Evolutionary conservation across 768 basidiomycete genomes (phyloP).

Genomic region (Galerina marginata): DNA sequence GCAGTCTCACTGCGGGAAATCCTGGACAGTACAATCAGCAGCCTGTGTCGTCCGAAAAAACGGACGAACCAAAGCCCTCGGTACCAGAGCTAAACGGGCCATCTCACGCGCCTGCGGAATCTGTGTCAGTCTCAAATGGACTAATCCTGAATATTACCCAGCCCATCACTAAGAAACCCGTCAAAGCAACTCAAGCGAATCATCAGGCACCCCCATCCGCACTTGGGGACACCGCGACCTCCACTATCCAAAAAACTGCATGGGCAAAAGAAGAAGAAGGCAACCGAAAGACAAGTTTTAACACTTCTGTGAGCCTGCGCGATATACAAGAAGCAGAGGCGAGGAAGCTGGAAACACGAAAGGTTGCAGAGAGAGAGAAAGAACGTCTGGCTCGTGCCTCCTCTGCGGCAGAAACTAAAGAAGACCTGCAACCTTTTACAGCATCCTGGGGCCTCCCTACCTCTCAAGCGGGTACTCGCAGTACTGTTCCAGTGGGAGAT

Average conservation of each 20-base stretch:
- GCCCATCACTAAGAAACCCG: constrained; percentile 4
- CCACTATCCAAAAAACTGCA: constrained; percentile 50
- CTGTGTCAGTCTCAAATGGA: neutral
- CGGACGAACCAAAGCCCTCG: neutral
- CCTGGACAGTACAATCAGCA: constrained; percentile 64
- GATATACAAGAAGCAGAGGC: constrained; percentile 96
- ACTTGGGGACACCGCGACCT: constrained; percentile 13
- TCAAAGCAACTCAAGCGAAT: neutral
- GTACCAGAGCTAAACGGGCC: neutral
- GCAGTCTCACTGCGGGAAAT: constrained; percentile 61
- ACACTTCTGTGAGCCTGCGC: constrained; percentile 70
- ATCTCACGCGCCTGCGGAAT: neutral
- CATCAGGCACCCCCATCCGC: neutral
- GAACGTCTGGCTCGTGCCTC: constrained; percentile 61
- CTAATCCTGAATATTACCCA: neutral
- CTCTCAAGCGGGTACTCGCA: constrained; percentile 74
- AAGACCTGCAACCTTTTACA: constrained; percentile 66
- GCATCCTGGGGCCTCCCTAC: constrained; percentile 88
- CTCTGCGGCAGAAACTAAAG: constrained; percentile 42
- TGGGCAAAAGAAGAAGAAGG: constrained; percentile 76
- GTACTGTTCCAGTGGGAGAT: constrained; percentile 47
- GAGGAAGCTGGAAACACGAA: constrained; percentile 78
- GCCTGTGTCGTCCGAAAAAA: constrained; percentile 43
- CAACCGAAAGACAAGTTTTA: constrained; percentile 53
- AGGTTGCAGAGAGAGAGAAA: constrained; percentile 73